Conservation (phyloP, 139 green algal genomes). For the Chlamydomonas incerta region DNA sequence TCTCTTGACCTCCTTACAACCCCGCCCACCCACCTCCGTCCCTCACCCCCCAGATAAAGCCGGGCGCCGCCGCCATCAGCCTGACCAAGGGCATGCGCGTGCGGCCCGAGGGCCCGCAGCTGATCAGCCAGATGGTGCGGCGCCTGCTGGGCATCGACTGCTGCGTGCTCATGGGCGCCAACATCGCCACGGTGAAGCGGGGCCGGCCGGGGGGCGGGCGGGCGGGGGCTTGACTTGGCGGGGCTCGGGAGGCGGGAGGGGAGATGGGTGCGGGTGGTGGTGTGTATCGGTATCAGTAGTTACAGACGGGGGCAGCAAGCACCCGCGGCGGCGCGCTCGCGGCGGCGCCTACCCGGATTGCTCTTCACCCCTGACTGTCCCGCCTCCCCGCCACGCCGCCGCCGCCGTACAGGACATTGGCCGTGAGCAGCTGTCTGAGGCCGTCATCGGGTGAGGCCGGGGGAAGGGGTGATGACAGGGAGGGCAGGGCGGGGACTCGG, state of each 20-base stretch:
- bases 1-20: no score
- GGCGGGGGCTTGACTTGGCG: no score
- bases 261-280: not conserved
- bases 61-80: constrained; percentile 69
- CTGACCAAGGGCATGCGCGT: constrained; percentile 90
- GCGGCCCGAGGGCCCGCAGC: constrained; percentile 77
- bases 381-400: no score
- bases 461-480: not conserved
- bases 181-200: constrained; percentile 70
- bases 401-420: constrained; percentile 63
- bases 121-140: constrained; percentile 81
- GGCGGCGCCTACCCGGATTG: no score
- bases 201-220: not conserved
- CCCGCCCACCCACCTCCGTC: not conserved
- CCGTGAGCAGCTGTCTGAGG: constrained; percentile 72
- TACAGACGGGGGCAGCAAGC: no score
- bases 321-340: not conserved
- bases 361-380: no score
- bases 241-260: no score
- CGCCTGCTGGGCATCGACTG: constrained; percentile 75
- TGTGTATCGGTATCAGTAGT: not conserved
- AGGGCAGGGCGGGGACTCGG: not conserved
- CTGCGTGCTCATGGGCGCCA: constrained; percentile 85
- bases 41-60: constrained; percentile 29
- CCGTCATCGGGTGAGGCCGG: constrained; percentile 63